Conservation (phyloP, 139 green algal species). For the Coelastrella sp. region DNA sequence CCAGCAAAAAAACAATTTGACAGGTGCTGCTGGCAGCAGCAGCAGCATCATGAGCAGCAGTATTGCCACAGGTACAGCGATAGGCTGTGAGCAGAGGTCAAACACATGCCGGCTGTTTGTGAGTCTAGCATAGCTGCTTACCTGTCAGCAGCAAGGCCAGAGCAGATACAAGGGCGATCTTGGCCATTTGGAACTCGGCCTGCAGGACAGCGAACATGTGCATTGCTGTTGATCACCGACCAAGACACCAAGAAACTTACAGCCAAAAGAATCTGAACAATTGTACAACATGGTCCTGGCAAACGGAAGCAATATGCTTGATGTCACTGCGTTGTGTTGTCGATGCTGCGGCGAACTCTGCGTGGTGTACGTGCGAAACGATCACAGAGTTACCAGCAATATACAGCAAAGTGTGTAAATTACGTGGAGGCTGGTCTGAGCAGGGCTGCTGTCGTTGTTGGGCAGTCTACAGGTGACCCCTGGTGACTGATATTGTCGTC, state of each 20-base stretch:
- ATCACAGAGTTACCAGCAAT: too few species aligned
- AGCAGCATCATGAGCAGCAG: not conserved
- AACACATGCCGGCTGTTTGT: not conserved
- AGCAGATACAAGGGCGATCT: not conserved
- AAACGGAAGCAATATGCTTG: too few species aligned
- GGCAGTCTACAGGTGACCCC: too few species aligned
- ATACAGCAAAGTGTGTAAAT: too few species aligned
- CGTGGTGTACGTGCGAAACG: too few species aligned
- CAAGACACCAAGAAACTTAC: not conserved
- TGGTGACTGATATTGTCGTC: too few species aligned
- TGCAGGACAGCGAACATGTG: not conserved
- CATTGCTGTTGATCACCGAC: not conserved
- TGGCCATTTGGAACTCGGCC: not conserved
- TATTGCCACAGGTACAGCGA: not conserved
- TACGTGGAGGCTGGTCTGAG: too few species aligned
- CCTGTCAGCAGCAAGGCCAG: conserved; percentile 9
- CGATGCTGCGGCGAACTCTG: not conserved
- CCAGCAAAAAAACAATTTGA: not conserved
- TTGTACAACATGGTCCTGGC: too few species aligned
- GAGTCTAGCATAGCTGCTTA: not conserved
- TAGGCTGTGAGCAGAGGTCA: not conserved
- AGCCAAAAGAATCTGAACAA: too few species aligned
- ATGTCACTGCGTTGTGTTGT: too few species aligned
- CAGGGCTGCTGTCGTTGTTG: too few species aligned
- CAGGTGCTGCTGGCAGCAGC: not conserved